These are phyloP conservation scores for Anastatica hierochuntica DNA, from an alignment of 345 rosid genomes.

Conservation along the genomic window DNA sequence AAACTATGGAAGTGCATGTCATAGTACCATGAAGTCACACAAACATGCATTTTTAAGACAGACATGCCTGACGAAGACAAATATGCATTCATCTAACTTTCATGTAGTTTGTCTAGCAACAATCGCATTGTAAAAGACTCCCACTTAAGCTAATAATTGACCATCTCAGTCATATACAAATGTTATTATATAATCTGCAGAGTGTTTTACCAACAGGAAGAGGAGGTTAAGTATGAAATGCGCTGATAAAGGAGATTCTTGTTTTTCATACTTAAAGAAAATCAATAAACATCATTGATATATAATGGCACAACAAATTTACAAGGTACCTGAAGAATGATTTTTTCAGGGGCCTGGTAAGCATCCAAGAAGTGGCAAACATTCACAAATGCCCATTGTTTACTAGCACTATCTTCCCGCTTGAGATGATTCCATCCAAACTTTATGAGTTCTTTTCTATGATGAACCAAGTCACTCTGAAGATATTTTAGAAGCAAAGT, in stretches of 20 bases:
- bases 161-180: neutral
- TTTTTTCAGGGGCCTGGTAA: slow-evolving; percentile 98
- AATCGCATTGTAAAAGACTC: neutral
- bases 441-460: slow-evolving; percentile 94
- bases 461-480: slow-evolving; percentile 90
- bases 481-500: slow-evolving; percentile 94
- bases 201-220: neutral
- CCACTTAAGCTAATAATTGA: neutral
- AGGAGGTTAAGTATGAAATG: neutral
- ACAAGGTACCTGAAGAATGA: slow-evolving; percentile 76
- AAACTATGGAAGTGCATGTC: slow-evolving; percentile 5
- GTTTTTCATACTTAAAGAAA: neutral
- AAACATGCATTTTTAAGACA: slow-evolving; percentile 1
- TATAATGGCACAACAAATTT: neutral
- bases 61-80: neutral
- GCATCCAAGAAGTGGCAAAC: slow-evolving; percentile 99
- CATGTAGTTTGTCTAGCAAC: neutral
- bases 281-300: neutral
- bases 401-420: slow-evolving; percentile 99
- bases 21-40: slow-evolving; percentile 8
- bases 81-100: slow-evolving; percentile 7
- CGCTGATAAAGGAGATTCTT: neutral
- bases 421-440: slow-evolving; percentile 99
- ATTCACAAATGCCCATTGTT: slow-evolving; percentile 99
- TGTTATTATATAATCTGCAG: neutral